Conservation (phyloP, 495 filamentous ascomycete species). For the Aspergillus indologenus region DNA sequence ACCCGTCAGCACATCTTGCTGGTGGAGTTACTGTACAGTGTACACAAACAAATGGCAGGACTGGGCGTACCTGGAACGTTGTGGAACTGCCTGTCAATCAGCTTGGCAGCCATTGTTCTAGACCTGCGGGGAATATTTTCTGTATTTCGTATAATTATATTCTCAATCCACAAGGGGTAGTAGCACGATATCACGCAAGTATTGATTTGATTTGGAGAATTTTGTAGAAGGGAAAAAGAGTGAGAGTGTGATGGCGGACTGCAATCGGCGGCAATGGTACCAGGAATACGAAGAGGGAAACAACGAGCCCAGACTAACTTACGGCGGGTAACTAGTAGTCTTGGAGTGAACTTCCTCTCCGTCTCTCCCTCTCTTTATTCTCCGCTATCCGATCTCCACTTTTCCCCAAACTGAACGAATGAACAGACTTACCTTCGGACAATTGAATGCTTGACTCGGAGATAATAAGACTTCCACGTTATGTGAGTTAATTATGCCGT, state of each 20-base stretch:
- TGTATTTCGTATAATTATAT: too few relatives aligned
- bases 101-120: conserved; percentile 38
- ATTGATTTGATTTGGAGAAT: too few relatives aligned
- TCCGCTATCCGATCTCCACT: not conserved
- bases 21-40: not conserved
- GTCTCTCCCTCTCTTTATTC: conserved; percentile 3
- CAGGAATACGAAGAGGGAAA: not conserved
- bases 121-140: not conserved
- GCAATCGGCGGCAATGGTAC: not conserved
- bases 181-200: not conserved
- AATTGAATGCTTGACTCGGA: not conserved
- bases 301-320: not conserved
- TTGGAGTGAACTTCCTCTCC: too few relatives aligned
- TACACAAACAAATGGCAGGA: not conserved
- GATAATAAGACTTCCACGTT: not conserved
- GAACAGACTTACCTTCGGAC: not conserved
- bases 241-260: not conserved
- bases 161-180: not conserved
- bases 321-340: too few relatives aligned
- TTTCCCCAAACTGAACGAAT: not conserved
- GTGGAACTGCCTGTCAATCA: conserved; percentile 43
- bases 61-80: conserved; percentile 40
- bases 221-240: not conserved
- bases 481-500: not conserved
- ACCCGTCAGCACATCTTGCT: conserved; percentile 10